phyloP scores from a whole-genome alignment of 768 basidiomycete genomes.

The Mycena capillaripes region DNA sequence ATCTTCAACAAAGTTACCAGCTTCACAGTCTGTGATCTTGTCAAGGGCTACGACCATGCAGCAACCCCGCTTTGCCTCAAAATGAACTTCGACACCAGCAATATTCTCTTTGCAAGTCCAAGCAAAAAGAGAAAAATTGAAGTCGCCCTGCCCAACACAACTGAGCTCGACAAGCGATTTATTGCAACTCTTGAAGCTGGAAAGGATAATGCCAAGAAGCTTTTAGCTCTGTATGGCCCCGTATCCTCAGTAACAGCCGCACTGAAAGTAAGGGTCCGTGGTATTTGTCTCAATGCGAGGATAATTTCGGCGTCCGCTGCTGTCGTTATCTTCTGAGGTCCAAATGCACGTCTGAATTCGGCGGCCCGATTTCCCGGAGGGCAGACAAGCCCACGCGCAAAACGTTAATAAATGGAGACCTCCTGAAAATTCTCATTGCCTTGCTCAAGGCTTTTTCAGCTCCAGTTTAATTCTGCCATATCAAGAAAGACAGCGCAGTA shows the following conservation, averaged over 20 bases:
- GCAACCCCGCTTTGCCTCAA: background rate
- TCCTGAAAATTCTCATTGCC: background rate
- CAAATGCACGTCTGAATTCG: background rate
- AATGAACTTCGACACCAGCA: background rate
- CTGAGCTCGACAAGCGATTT: background rate
- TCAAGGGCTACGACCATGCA: slow-evolving; percentile 2
- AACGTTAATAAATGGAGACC: slow-evolving; percentile 2
- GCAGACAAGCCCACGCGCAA: background rate
- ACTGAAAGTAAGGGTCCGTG: background rate
- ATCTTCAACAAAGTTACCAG: background rate
- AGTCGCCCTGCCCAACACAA: background rate
- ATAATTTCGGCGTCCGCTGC: background rate
- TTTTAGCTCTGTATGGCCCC: background rate
- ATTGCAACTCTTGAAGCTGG: background rate
- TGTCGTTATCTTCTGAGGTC: background rate
- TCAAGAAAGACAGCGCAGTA: background rate
- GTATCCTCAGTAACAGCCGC: background rate
- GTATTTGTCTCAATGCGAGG: background rate
- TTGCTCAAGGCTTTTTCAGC: background rate
- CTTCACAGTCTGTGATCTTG: background rate
- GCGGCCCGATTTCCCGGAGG: background rate
- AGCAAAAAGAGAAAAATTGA: background rate
- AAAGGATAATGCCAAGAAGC: background rate
- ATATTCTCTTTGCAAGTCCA: background rate
- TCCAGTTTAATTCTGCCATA: background rate